These are phyloP conservation scores for Phytophthora multivora DNA, from an alignment of 352 stramenopile genomes.

Conservation along the genomic window DNA sequence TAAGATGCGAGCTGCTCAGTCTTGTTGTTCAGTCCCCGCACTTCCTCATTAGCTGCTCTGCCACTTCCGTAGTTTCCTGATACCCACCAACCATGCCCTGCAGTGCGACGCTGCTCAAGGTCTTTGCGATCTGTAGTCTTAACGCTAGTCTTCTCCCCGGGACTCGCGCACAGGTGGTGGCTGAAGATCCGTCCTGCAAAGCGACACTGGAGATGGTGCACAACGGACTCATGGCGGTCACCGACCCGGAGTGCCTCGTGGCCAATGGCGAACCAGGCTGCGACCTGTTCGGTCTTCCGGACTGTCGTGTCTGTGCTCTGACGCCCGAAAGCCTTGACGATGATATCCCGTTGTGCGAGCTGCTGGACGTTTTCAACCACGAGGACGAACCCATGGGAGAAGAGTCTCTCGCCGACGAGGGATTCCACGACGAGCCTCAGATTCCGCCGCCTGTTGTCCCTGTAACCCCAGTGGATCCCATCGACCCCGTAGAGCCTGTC, in stretches of 20 bases:
- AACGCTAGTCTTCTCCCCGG: not conserved
- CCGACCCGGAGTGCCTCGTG: slow-evolving; percentile 7
- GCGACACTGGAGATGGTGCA: slow-evolving; percentile 12
- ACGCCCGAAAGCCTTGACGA: not conserved
- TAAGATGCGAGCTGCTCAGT: not conserved
- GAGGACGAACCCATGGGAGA: not conserved
- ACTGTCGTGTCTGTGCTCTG: slow-evolving; percentile 15
- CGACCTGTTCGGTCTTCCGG: slow-evolving; percentile 12
- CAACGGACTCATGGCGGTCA: slow-evolving; percentile 11
- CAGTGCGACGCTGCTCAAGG: slow-evolving; percentile 2
- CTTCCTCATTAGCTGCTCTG: not conserved
- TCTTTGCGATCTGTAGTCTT: not conserved
- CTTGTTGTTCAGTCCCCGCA: not conserved
- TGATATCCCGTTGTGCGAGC: slow-evolving; percentile 4
- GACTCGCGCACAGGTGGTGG: not conserved
- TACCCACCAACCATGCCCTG: not conserved
- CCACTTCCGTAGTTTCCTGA: too few species aligned
- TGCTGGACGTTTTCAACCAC: slow-evolving; percentile 13
- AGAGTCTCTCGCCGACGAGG: not conserved
- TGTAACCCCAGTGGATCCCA: not conserved
- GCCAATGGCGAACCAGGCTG: slow-evolving; percentile 9
- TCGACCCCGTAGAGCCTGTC: not conserved
- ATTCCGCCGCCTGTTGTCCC: slow-evolving; percentile 1
- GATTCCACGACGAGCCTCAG: slow-evolving; percentile 2
- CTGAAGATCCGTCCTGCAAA: slow-evolving; percentile 7